Conservation (phyloP, 2,329 filamentous ascomycete genomes). For the Stagonosporopsis vannaccii region DNA sequence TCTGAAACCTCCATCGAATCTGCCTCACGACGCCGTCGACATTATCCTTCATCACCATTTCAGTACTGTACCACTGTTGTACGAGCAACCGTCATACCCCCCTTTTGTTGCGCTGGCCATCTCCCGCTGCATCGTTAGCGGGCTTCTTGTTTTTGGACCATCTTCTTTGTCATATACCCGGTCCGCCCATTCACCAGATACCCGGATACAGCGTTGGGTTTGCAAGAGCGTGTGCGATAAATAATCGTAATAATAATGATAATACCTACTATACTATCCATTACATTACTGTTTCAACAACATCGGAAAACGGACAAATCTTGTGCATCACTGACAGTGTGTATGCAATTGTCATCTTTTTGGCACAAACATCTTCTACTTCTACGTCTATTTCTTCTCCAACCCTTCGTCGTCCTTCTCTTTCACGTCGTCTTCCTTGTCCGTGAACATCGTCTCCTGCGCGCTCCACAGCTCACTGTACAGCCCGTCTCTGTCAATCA, state of each 20-base stretch:
- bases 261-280: not conserved
- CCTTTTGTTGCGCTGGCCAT: not conserved
- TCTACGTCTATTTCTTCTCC: not conserved
- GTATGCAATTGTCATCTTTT: not conserved
- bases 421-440: conserved; percentile 17
- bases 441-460: conserved; percentile 47
- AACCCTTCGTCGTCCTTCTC: not conserved
- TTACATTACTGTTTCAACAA: not conserved
- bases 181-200: conserved; percentile 12
- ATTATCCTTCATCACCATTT: not conserved
- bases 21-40: not conserved
- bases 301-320: not conserved
- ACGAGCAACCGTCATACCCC: not conserved
- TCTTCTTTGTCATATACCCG: conserved; percentile 17
- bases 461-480: conserved; percentile 91
- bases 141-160: conserved; percentile 4
- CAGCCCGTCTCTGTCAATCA: conserved; percentile 79
- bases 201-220: conserved; percentile 4
- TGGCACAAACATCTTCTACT: not conserved
- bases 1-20: not conserved
- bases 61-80: not conserved
- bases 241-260: conserved; percentile 2
- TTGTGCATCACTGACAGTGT: not conserved
- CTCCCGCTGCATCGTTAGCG: not conserved
- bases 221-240: conserved; percentile 1